Percentiles rank a stretch among this genome's conserved stretches.
These are phyloP conservation scores for Paracoccidioides lutzii DNA, from an alignment of 2,329 filamentous ascomycete genomes.

Conservation along the genomic window DNA sequence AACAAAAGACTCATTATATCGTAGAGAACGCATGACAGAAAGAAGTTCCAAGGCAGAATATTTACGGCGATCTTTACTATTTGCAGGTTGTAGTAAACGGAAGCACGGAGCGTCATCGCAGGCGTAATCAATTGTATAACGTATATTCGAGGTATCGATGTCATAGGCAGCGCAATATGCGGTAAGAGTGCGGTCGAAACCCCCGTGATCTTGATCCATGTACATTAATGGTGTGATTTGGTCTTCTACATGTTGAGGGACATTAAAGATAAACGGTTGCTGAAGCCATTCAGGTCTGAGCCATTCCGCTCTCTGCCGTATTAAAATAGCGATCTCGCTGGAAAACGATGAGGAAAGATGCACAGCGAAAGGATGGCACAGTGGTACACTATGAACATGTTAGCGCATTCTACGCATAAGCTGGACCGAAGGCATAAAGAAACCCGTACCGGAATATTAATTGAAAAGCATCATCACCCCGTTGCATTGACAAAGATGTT, in stretches of 20 bases:
- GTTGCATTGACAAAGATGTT: conserved; percentile 45
- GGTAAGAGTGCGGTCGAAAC: conserved; percentile 53
- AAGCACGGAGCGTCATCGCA: conserved; percentile 58
- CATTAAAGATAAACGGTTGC: conserved; percentile 49
- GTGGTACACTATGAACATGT: conserved; percentile 34
- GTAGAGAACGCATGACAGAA: conserved; percentile 54
- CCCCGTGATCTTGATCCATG: conserved; percentile 46
- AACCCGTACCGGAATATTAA: conserved; percentile 44
- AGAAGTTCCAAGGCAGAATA: conserved; percentile 53
- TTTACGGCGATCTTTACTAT: conserved; percentile 33
- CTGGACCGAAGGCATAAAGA: neutral
- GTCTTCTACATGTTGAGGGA: conserved; percentile 44
- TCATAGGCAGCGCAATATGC: conserved; percentile 59
- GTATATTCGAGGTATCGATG: conserved; percentile 53
- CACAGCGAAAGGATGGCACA: conserved; percentile 43
- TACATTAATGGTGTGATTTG: conserved; percentile 35
- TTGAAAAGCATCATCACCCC: conserved; percentile 53
- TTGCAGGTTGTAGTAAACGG: conserved; percentile 46
- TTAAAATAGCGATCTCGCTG: conserved; percentile 49
- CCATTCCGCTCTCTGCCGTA: conserved; percentile 49
- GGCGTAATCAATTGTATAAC: conserved; percentile 47
- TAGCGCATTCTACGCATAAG: neutral
- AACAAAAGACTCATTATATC: conserved; percentile 57
- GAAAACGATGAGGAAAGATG: conserved; percentile 52
- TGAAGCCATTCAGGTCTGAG: conserved; percentile 54